A percentile compares a stretch with the other conserved stretches of the same genome.
Evolutionary conservation across 352 stramenopile genomes (phyloP).

Genomic region (Aphanomyces euteiches): DNA sequence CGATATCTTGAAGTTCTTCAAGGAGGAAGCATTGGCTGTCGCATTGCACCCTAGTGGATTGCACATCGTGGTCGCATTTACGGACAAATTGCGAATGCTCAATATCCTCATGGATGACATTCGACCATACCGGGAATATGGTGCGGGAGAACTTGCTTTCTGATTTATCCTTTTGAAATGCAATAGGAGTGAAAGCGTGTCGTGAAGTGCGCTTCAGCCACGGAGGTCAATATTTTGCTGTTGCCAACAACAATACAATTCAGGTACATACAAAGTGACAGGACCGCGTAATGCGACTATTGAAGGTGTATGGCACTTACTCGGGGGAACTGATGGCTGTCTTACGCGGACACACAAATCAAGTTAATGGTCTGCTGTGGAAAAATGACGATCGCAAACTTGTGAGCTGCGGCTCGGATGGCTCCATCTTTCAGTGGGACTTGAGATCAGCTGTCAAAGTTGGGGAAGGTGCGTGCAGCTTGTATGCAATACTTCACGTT

Average conservation of each 20-base stretch:
- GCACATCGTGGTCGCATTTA: conserved; percentile 87
- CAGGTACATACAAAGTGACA: conserved; percentile 39
- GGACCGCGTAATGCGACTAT: not conserved
- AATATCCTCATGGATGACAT: conserved; percentile 95
- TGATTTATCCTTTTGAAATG: not conserved
- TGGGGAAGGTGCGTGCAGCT: conserved; percentile 44
- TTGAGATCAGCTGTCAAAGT: conserved; percentile 67
- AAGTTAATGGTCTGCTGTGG: conserved; percentile 74
- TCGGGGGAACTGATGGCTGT: conserved; percentile 67
- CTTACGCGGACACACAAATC: conserved; percentile 76
- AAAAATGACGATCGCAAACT: conserved; percentile 74
- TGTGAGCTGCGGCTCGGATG: conserved; percentile 70
- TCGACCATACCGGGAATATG: conserved; percentile 75
- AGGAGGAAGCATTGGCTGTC: conserved; percentile 84
- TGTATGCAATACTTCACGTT: not conserved
- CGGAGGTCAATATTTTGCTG: conserved; percentile 88
- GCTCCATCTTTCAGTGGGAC: conserved; percentile 74
- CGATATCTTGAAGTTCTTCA: conserved; percentile 90
- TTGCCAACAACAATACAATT: conserved; percentile 85
- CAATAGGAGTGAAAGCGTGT: conserved; percentile 79
- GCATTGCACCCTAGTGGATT: conserved; percentile 90
- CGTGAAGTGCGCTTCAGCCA: conserved; percentile 88
- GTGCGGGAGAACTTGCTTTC: not conserved
- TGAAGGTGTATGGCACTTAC: conserved; percentile 63
- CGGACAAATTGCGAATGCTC: conserved; percentile 91